Base-by-base conservation (phyloP, 192 early-diverging fungal species). In the Paraglomus occultum region DNA sequence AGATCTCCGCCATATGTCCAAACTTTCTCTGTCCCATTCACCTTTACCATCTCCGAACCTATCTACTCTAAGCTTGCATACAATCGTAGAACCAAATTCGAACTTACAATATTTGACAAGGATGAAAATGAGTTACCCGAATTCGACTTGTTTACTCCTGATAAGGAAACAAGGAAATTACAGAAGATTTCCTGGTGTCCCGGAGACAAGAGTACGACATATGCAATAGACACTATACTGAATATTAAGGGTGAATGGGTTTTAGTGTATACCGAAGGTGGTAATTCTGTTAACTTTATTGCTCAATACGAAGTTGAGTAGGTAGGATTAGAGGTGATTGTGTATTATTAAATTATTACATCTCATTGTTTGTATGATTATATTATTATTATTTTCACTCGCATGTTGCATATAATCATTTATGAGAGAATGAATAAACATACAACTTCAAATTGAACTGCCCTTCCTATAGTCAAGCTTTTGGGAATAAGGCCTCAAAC, bases 221-320 rank as follows among this genome's bases (percentile, higher is more conserved):
- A 17, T 53, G 65, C n/a, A 49, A 5, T 54, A 44, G 65, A 67
- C 4, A 43, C 65, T 8, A 52, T 14, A 3, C 6, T 67, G 8
- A 38, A 67, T 67, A 14, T 53, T 53, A 51, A 52, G 31, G 65
- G 65, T n/a, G 42, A 67, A 43, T 67, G 65, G 65, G 31, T 12
- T 20, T 67, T 67, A 31, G 43, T 42, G 15, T 67, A 39, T 53
- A 12, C 6, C 6, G 17, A 12, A 1, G 2, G 23, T n/a, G 50
- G 20, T 22, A 39, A 44, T 8, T 6, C 23, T 22, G 51, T 67
- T 8, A 42, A 51, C 44, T 67, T 67, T 67, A 52, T 67, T 40
- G 65, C 65, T 10, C 38, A 52, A 17, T 67, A 67, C 22, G 39
- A 0, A 14, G 65, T 53, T 14, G 50, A 67, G 9, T 67, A 53